phyloP scores from a whole-genome alignment of 306 rosid species.

The Gleditsia sinensis region DNA sequence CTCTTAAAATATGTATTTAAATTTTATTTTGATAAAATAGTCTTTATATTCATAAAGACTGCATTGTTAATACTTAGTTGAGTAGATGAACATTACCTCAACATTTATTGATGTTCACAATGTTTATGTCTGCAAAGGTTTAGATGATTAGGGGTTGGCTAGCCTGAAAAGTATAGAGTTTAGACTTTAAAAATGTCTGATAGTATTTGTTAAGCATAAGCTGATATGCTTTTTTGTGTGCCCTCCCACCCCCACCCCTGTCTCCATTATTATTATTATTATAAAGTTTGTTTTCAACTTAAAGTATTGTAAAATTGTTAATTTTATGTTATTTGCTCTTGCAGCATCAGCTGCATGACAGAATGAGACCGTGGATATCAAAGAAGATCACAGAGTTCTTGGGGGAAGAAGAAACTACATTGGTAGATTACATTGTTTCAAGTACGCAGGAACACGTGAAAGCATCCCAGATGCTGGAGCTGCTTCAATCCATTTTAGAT shows the following conservation, averaged over 20 bases:
- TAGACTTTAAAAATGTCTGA: background rate
- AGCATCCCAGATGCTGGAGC: slow-evolving; percentile 94
- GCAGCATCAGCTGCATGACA: slow-evolving; percentile 88
- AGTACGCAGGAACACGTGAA: slow-evolving; percentile 92
- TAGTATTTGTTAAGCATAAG: background rate
- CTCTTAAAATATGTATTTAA: background rate
- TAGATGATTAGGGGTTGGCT: slow-evolving; percentile 10
- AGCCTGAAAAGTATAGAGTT: slow-evolving; percentile 1
- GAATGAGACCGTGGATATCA: slow-evolving; percentile 99
- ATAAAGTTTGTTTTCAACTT: background rate
- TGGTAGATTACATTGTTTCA: slow-evolving; percentile 93
- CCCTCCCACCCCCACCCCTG: background rate
- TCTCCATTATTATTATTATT: background rate
- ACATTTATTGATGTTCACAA: background rate
- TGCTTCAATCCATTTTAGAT: slow-evolving; percentile 88
- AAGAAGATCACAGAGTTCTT: slow-evolving; percentile 89
- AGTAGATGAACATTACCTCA: background rate
- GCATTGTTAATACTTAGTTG: background rate
- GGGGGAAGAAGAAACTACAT: slow-evolving; percentile 93
- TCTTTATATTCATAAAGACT: background rate
- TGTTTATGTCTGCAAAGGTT: slow-evolving; percentile 12
- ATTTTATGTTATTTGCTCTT: slow-evolving; percentile 9
- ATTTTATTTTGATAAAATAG: background rate
- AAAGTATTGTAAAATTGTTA: slow-evolving; percentile 10
- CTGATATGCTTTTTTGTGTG: background rate